Base-by-base conservation (phyloP, 2,329 filamentous ascomycete genomes). In the Fusarium sambucinum region DNA sequence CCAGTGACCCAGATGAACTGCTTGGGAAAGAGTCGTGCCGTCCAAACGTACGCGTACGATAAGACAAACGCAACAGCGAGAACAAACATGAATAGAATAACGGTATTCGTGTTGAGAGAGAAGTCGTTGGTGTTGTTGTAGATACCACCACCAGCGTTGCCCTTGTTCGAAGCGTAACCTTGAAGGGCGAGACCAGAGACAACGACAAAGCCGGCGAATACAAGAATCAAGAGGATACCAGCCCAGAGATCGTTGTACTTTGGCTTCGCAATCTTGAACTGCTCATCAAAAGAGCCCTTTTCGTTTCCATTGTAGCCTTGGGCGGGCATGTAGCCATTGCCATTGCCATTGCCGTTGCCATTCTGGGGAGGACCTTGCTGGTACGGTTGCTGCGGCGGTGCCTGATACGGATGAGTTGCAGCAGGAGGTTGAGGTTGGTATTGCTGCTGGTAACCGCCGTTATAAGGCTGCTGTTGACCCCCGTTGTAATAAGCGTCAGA, bases 171-270 rank as follows among this genome's bases (percentile, higher is more conserved):
- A 68, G 87, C 83, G 74, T 97, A 97, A 54, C 92, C 92, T 69
- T 91, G 86, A 38, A 97, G 87, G 0, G 89, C 84, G 33, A 97
- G 83, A 5, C 85, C 94, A 10, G 91, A 94, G 48, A 97, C 89
- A 11, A 87, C 93, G 12, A 88, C 85, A 74, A 92, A 97, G 16
- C 93, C 94, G 5, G 86, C 80, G 75, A 91, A 90, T 25, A 91
- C 89, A 19, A 87, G 79, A 37, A 96, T 83, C 71, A 96, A 87
- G 75, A 97, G 81, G 40, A 96, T 81, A 6, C 91, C 94, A 5
- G 94, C 94, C 95, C 94, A 97, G 27, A 92, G 76, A 77, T 98
- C 95, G 74, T 97, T 93, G 81, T 86, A 97, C 78, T 95, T 96
- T n/a, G 93, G 93, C 68, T 83, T 89, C 52, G 92, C 87, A 53